Evolutionary conservation across 1,284 basidiomycete species (phyloP).

Genomic region (Rhodotorula sp.): DNA sequence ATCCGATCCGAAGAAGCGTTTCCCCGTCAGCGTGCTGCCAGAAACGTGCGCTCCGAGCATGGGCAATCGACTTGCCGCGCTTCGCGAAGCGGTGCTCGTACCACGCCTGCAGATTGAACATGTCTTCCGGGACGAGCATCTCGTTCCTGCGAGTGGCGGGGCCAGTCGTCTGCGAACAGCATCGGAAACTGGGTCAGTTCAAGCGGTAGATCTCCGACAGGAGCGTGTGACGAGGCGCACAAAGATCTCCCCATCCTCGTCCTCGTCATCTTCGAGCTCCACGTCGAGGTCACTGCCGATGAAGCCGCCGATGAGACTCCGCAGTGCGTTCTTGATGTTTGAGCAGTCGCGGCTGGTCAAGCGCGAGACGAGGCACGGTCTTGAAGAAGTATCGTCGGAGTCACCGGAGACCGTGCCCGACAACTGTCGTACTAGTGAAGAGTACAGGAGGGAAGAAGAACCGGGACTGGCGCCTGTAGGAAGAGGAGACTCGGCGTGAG

Average conservation of each 20-base stretch:
- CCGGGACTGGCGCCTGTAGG: conserved; percentile 32
- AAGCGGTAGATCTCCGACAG: neutral
- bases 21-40: neutral
- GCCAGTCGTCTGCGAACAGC: neutral
- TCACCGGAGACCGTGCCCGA: neutral
- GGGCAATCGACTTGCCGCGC: neutral
- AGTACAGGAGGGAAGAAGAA: conserved; percentile 33
- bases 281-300: conserved; percentile 18
- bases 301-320: conserved; percentile 33
- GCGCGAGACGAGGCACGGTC: conserved; percentile 26
- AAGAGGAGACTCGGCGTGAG: neutral
- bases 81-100: conserved; percentile 23
- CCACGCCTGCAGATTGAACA: conserved; percentile 35
- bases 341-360: conserved; percentile 34
- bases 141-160: conserved; percentile 21
- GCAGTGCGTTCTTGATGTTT: conserved; percentile 35
- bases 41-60: neutral
- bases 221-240: neutral
- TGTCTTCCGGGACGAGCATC: conserved; percentile 32
- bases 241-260: conserved; percentile 15
- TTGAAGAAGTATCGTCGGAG: neutral
- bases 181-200: neutral
- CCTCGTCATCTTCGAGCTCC: conserved; percentile 27
- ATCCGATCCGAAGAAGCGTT: neutral
- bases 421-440: conserved; percentile 30